Conservation (phyloP, 306 rosid genomes). For the Cicer bijugum region DNA sequence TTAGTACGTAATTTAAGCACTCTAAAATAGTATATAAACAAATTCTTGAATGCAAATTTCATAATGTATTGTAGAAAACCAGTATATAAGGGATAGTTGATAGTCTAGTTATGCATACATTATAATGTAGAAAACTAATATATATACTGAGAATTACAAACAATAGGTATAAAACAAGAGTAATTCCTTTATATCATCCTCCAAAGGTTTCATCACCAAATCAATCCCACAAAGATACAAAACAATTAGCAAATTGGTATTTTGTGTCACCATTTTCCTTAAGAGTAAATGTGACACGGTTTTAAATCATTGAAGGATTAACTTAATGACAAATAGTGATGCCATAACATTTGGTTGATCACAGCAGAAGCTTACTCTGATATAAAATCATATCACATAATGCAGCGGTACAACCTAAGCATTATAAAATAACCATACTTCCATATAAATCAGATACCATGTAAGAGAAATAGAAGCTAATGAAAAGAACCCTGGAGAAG, state of each 20-base stretch:
- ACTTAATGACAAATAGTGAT: conserved; percentile 3
- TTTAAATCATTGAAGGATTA: conserved; percentile 21
- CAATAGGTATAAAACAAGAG: conserved; percentile 14
- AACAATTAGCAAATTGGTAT: not conserved
- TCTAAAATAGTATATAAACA: conserved; percentile 1
- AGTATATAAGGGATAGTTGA: conserved; percentile 3
- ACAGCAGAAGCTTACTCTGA: not conserved
- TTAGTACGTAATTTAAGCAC: conserved; percentile 12
- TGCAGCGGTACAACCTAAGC: conserved; percentile 26
- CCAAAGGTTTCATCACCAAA: conserved; percentile 2
- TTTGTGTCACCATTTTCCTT: not conserved
- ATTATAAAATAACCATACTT: conserved; percentile 26
- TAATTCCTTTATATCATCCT: not conserved
- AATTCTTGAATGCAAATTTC: conserved; percentile 18
- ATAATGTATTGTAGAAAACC: conserved; percentile 13
- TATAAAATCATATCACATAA: conserved; percentile 28
- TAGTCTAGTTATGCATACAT: not conserved
- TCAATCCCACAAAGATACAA: conserved; percentile 18
- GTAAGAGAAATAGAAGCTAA: conserved; percentile 34
- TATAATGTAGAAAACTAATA: conserved; percentile 9
- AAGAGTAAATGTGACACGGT: not conserved
- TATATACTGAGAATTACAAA: conserved; percentile 16
- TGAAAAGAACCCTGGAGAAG: conserved; percentile 78
- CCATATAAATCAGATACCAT: conserved; percentile 30
- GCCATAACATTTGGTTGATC: conserved; percentile 5